phyloP scores from a whole-genome alignment of 1,139 yeast genomes.

The Geotrichum macrosporum region DNA sequence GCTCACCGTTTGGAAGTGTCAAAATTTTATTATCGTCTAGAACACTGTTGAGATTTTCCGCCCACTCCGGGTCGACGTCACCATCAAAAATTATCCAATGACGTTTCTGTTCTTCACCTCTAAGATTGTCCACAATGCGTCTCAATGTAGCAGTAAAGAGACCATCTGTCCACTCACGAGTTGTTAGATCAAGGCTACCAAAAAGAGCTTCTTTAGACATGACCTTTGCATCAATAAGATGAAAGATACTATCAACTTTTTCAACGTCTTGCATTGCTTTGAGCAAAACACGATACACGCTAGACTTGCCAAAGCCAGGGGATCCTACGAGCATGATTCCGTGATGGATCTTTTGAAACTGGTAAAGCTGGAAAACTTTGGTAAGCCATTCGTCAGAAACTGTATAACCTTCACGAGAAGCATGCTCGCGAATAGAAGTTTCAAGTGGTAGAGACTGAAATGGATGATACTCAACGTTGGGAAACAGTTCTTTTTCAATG shows the following conservation, averaged over 20 bases:
- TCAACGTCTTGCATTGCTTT: conserved; percentile 43
- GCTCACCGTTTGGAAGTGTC: conserved; percentile 87
- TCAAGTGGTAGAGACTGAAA: conserved; percentile 27
- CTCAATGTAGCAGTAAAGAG: conserved; percentile 67
- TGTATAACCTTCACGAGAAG: conserved; percentile 31
- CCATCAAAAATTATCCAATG: conserved; percentile 90
- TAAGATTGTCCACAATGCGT: conserved; percentile 50
- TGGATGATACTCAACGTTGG: conserved; percentile 27
- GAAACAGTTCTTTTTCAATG: conserved; percentile 36
- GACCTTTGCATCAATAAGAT: conserved; percentile 70
- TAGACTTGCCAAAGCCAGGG: conserved; percentile 72
- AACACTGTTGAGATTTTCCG: conserved; percentile 84
- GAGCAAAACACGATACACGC: conserved; percentile 50
- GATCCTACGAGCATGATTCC: conserved; percentile 81
- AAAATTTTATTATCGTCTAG: conserved; percentile 79
- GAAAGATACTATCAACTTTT: conserved; percentile 41
- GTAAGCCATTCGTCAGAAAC: conserved; percentile 45
- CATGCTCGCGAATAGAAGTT: conserved; percentile 26
- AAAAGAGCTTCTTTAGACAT: conserved; percentile 60
- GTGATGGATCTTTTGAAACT: conserved; percentile 62
- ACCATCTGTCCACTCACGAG: conserved; percentile 94
- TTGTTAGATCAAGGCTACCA: conserved; percentile 68
- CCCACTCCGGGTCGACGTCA: conserved; percentile 92
- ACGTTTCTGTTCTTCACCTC: conserved; percentile 54
- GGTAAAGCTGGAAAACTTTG: conserved; percentile 60